A percentile compares a stretch with the other conserved stretches of the same genome.
Conservation (phyloP, 1,284 basidiomycete genomes). For the Naganishia liquefaciens region DNA sequence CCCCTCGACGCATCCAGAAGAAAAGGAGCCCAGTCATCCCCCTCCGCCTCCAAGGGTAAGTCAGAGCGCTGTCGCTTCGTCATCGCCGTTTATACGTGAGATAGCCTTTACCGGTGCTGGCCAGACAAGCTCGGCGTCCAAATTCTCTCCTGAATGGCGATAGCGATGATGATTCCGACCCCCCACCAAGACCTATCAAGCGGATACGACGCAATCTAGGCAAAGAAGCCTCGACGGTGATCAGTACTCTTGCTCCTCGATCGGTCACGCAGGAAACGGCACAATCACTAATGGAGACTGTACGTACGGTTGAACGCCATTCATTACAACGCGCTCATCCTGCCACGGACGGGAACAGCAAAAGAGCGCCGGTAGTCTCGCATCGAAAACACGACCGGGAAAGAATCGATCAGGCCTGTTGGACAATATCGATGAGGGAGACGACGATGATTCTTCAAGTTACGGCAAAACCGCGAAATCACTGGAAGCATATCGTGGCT, state of each 20-base stretch:
- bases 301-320: not conserved
- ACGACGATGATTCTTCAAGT: not conserved
- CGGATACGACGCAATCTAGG: not conserved
- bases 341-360: not conserved
- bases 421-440: slow-evolving; percentile 15
- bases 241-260: slow-evolving; percentile 2
- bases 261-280: not conserved
- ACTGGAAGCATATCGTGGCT: slow-evolving; percentile 20
- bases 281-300: slow-evolving; percentile 16
- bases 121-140: slow-evolving; percentile 6
- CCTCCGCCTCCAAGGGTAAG: not conserved
- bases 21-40: slow-evolving; percentile 2
- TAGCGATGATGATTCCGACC: slow-evolving; percentile 13
- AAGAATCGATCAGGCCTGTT: slow-evolving; percentile 10
- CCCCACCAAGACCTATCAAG: not conserved
- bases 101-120: slow-evolving; percentile 29
- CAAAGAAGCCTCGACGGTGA: not conserved
- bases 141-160: slow-evolving; percentile 1
- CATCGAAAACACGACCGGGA: slow-evolving; percentile 4
- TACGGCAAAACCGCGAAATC: not conserved
- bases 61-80: not conserved
- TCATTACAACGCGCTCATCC: too few species aligned
- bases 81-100: too few species aligned
- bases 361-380: not conserved
- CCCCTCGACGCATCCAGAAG: slow-evolving; percentile 34